phyloP scores from a whole-genome alignment of 1,139 yeast genomes.

The Blastobotrys capitulatus region DNA sequence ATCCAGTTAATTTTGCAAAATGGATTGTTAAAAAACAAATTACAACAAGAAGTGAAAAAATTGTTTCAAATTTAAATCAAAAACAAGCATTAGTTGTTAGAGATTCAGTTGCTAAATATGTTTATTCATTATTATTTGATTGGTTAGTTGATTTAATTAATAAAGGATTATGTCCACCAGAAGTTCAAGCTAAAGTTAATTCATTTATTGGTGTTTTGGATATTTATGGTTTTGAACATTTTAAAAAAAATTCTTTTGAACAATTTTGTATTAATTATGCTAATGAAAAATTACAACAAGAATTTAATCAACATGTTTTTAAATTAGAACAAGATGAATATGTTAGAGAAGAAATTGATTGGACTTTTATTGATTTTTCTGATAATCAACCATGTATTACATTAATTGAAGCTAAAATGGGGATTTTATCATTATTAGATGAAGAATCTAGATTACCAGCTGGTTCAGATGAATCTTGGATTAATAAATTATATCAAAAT shows the following conservation, averaged over 20 bases:
- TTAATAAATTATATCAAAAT: constrained; percentile 82
- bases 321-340: constrained; percentile 96
- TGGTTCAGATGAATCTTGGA: constrained; percentile 91
- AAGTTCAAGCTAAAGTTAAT: constrained; percentile 47
- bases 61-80: constrained; percentile 74
- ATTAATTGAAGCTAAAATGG: constrained; percentile 83
- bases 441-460: constrained; percentile 95
- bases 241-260: constrained; percentile 89
- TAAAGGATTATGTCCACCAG: constrained; percentile 69
- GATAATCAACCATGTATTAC: constrained; percentile 98
- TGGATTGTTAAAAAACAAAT: constrained; percentile 95
- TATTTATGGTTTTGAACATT: constrained; percentile 96
- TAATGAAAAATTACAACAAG: constrained; percentile 95
- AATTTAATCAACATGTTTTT: constrained; percentile 95
- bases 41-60: constrained; percentile 87
- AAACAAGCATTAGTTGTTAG: constrained; percentile 88
- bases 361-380: constrained; percentile 94
- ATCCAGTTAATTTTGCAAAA: constrained; percentile 67
- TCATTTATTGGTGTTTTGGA: constrained; percentile 95
- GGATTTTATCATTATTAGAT: constrained; percentile 81
- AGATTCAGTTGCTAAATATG: constrained; percentile 92
- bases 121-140: constrained; percentile 88
- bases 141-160: constrained; percentile 90
- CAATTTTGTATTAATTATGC: constrained; percentile 98
- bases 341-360: constrained; percentile 83